These are phyloP conservation scores for Russula griseocarnosa DNA, from an alignment of 768 basidiomycete genomes.

Conservation along the genomic window DNA sequence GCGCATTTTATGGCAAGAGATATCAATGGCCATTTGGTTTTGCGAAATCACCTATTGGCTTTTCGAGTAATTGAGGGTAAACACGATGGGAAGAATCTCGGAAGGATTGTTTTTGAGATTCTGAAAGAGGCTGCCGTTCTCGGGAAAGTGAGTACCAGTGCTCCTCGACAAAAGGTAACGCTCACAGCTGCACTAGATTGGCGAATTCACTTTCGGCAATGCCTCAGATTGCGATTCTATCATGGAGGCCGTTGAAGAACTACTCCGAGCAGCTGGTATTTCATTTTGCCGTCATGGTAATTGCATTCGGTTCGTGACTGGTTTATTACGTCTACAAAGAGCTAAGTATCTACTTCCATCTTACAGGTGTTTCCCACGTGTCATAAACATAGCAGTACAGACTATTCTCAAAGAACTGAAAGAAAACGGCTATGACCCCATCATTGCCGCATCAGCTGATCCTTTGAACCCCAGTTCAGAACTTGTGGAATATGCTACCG, in stretches of 20 bases:
- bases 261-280: neutral
- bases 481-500: neutral
- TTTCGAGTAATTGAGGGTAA: neutral
- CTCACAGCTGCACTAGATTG: neutral
- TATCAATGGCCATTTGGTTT: neutral
- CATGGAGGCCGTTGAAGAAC: neutral
- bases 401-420: neutral
- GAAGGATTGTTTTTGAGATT: neutral
- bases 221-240: neutral
- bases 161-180: neutral
- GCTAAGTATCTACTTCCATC: too few species aligned
- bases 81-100: neutral
- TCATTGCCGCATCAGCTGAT: neutral
- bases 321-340: too few species aligned
- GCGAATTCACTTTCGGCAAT: neutral
- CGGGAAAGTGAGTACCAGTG: neutral
- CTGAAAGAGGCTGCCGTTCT: neutral
- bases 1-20: neutral
- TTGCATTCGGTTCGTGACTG: neutral
- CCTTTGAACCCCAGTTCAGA: neutral
- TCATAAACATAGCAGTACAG: neutral
- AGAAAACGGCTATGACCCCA: neutral
- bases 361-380: neutral
- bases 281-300: neutral
- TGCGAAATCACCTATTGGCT: neutral